These are phyloP conservation scores for Amniculicola lignicola DNA, from an alignment of 495 filamentous ascomycete genomes.

Conservation along the genomic window DNA sequence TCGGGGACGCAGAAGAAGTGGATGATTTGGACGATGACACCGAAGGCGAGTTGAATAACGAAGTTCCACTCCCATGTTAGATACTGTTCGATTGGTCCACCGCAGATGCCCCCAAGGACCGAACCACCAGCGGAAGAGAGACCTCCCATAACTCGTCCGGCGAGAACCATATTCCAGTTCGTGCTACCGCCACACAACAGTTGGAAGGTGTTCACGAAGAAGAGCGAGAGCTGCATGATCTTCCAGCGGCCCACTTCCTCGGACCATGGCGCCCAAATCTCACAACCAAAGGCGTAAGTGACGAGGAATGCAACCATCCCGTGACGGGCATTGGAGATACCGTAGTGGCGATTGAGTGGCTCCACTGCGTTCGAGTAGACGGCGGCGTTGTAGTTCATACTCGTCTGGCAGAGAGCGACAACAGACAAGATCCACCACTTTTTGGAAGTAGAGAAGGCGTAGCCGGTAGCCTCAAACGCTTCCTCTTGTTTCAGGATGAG, in stretches of 20 bases:
- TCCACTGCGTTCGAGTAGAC: constrained; percentile 68
- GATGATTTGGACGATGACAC: constrained; percentile 51
- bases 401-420: constrained; percentile 7
- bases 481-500: constrained; percentile 1
- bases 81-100: constrained; percentile 68
- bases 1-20: constrained; percentile 56
- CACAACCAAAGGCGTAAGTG: constrained; percentile 73
- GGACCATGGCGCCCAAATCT: constrained; percentile 71
- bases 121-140: constrained; percentile 73
- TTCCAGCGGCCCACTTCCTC: constrained; percentile 72
- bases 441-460: background rate
- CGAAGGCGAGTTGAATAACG: constrained; percentile 52
- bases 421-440: constrained; percentile 12
- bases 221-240: constrained; percentile 65
- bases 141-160: constrained; percentile 62
- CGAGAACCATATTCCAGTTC: constrained; percentile 64
- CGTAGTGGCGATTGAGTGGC: constrained; percentile 59
- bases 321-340: constrained; percentile 53
- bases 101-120: constrained; percentile 72
- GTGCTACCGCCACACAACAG: constrained; percentile 66
- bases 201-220: constrained; percentile 70
- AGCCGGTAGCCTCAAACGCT: background rate
- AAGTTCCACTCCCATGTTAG: constrained; percentile 66
- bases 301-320: constrained; percentile 70
- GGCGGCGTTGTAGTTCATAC: constrained; percentile 79